Evolutionary conservation across 2,329 filamentous ascomycete genomes (phyloP).

Genomic region (Sporothrix inflata): DNA sequence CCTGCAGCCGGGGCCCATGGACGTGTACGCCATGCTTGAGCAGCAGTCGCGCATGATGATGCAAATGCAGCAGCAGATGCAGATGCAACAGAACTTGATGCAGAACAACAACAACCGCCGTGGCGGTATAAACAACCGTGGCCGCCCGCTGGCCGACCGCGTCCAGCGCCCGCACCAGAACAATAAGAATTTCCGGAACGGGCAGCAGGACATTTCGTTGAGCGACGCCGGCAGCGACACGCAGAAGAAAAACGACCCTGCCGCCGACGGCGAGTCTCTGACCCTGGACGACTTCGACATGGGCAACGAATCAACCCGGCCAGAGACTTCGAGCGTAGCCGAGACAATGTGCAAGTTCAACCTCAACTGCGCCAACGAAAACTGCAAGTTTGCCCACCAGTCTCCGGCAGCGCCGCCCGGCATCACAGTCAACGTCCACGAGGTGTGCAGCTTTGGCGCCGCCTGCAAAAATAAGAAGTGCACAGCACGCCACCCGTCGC

Average conservation of each 20-base stretch:
- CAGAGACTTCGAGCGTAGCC: constrained; percentile 59
- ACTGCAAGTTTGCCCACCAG: constrained; percentile 93
- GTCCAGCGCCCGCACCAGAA: constrained; percentile 60
- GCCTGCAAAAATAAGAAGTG: constrained; percentile 98
- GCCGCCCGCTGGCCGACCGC: constrained; percentile 74
- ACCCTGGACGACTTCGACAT: constrained; percentile 65
- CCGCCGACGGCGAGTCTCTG: constrained; percentile 55
- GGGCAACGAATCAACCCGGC: constrained; percentile 49
- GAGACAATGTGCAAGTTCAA: constrained; percentile 88
- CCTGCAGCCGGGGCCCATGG: constrained; percentile 52
- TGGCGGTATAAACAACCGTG: constrained; percentile 47
- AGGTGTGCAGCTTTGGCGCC: constrained; percentile 81
- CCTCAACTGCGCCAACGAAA: constrained; percentile 80
- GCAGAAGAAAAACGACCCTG: constrained; percentile 40
- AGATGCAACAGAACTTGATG: constrained; percentile 59
- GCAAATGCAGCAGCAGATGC: constrained; percentile 67
- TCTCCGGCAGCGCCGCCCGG: constrained; percentile 85
- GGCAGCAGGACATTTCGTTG: constrained; percentile 47
- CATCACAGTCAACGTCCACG: constrained; percentile 74
- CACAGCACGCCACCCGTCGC: constrained; percentile 87
- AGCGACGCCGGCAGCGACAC: constrained; percentile 42
- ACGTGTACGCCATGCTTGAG: constrained; percentile 76
- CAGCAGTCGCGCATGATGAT: constrained; percentile 87
- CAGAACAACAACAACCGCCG: constrained; percentile 51
- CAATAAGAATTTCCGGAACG: constrained; percentile 56